Evolutionary conservation across 805 yeast genomes (phyloP).

Genomic region (Saturnispora saitoi): DNA sequence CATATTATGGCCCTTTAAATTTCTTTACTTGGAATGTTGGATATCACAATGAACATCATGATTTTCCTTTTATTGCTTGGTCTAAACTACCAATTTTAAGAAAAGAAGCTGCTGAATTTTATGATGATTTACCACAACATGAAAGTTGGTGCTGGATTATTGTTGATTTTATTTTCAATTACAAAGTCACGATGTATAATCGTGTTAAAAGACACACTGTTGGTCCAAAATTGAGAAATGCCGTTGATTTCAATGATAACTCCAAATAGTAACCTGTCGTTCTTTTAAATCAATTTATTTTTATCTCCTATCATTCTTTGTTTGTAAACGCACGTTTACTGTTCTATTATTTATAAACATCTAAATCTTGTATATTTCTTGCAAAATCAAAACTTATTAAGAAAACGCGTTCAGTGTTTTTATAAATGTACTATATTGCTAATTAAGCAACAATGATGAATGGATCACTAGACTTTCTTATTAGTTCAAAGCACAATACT

Average conservation of each 20-base stretch:
- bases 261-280: slow-evolving; percentile 15
- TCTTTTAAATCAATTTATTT: too few species aligned
- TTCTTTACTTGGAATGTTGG: slow-evolving; percentile 87
- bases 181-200: slow-evolving; percentile 64
- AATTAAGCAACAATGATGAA: not conserved
- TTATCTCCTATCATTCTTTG: too few species aligned
- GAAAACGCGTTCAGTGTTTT: too few species aligned
- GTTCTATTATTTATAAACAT: too few species aligned
- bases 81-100: slow-evolving; percentile 59
- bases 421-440: too few species aligned
- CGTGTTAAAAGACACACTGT: slow-evolving; percentile 60
- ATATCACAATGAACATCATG: slow-evolving; percentile 91
- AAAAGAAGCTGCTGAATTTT: slow-evolving; percentile 68
- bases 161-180: slow-evolving; percentile 59
- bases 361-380: too few species aligned
- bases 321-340: too few species aligned
- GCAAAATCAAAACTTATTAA: too few species aligned
- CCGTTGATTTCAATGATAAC: slow-evolving; percentile 28
- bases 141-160: slow-evolving; percentile 73
- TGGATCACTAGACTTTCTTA: too few species aligned
- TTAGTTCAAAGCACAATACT: not conserved
- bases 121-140: slow-evolving; percentile 70
- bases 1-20: slow-evolving; percentile 79
- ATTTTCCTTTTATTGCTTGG: slow-evolving; percentile 93
- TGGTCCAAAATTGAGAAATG: slow-evolving; percentile 28